Evolutionary conservation across 2,329 filamentous ascomycete genomes (phyloP).

Genomic region (Chaetomium strumarium): DNA sequence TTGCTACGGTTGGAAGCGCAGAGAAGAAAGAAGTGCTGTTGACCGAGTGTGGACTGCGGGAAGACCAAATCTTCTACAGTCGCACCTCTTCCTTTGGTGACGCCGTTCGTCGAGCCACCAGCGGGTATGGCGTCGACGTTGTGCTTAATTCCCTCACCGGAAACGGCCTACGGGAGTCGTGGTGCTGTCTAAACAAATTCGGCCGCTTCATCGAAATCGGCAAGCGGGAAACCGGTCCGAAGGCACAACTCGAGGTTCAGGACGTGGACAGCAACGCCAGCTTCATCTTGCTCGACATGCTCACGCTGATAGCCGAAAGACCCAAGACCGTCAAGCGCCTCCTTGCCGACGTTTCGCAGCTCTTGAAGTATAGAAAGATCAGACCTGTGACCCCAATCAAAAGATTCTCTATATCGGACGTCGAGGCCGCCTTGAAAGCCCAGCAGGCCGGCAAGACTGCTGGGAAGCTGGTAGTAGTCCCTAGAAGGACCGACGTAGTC

Average conservation of each 20-base stretch:
- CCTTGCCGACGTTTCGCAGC: slow-evolving; percentile 2
- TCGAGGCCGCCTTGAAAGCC: slow-evolving; percentile 35
- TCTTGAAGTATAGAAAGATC: slow-evolving; percentile 11
- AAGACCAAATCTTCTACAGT: slow-evolving; percentile 9
- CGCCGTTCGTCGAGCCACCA: slow-evolving; percentile 1
- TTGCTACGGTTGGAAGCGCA: slow-evolving; percentile 5
- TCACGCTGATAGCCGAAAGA: background rate
- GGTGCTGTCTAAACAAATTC: slow-evolving; percentile 32
- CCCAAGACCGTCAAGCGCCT: background rate
- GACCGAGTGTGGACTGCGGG: slow-evolving; percentile 6
- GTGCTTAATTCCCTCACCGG: slow-evolving; percentile 24
- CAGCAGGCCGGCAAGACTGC: slow-evolving; percentile 33
- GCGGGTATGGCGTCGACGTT: slow-evolving; percentile 11
- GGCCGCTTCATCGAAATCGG: slow-evolving; percentile 19
- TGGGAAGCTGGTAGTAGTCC: background rate
- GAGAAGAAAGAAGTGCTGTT: slow-evolving; percentile 8
- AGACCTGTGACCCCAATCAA: slow-evolving; percentile 27
- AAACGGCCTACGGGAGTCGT: slow-evolving; percentile 34
- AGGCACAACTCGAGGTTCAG: slow-evolving; percentile 9
- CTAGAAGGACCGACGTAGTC: background rate
- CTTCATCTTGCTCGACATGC: slow-evolving; percentile 9
- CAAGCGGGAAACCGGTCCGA: slow-evolving; percentile 12
- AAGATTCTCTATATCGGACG: slow-evolving; percentile 21
- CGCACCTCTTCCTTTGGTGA: slow-evolving; percentile 2
- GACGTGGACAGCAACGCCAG: slow-evolving; percentile 6